phyloP scores from a whole-genome alignment of 2,329 filamentous ascomycete genomes.

The Botryosphaeria dothidea region DNA sequence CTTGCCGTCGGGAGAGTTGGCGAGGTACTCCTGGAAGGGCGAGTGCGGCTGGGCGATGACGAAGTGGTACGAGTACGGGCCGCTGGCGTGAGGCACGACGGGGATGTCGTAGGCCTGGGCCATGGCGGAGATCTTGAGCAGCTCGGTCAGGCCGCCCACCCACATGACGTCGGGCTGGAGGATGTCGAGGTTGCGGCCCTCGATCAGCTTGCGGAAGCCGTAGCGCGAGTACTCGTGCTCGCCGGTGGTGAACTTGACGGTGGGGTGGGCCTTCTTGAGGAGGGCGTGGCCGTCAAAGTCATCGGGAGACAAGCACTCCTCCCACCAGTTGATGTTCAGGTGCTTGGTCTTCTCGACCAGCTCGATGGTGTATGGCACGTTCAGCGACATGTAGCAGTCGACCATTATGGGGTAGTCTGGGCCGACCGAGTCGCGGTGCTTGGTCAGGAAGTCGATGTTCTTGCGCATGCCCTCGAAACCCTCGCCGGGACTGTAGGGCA shows the following conservation, averaged over 20 bases:
- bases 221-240: constrained; percentile 95
- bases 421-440: constrained; percentile 81
- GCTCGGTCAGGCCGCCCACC: constrained; percentile 89
- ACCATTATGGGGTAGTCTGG: constrained; percentile 92
- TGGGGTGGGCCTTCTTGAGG: constrained; percentile 87
- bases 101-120: constrained; percentile 92
- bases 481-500: constrained; percentile 88
- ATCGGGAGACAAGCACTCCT: constrained; percentile 88
- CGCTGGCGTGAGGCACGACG: constrained; percentile 91
- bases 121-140: constrained; percentile 85
- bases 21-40: constrained; percentile 94
- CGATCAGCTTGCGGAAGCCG: constrained; percentile 91
- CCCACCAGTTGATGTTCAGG: constrained; percentile 95
- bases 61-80: constrained; percentile 94
- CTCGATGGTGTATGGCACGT: constrained; percentile 89
- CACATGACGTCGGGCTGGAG: constrained; percentile 98
- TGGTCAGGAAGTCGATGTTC: constrained; percentile 85
- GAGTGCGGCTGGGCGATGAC: constrained; percentile 91
- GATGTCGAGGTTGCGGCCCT: constrained; percentile 89
- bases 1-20: constrained; percentile 88
- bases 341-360: constrained; percentile 80
- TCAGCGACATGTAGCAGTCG: constrained; percentile 96
- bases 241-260: constrained; percentile 90
- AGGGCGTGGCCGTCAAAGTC: constrained; percentile 88
- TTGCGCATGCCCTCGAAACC: constrained; percentile 79